Evolutionary conservation across 768 basidiomycete species (phyloP), one percentile per base, ranked within the genome.

Genomic region (Xanthoconium stramineum): DNA sequence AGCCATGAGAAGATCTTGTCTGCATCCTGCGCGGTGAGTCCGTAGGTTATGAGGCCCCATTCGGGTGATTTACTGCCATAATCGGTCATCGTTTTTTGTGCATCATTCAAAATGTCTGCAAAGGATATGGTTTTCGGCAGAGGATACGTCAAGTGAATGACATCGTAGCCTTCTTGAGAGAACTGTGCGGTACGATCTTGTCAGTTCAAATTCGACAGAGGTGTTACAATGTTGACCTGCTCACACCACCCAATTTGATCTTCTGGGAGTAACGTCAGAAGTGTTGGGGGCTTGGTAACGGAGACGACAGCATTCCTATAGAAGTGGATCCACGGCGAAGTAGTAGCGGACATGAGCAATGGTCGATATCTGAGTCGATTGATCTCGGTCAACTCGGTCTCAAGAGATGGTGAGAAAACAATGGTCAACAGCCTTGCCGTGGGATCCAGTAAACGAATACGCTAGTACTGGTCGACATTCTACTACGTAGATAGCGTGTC

Each of bases 111-210:
- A 24, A 50, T 44, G 13, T 65, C 61, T 12, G 42, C 24, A 30
- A 72, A 60, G n/a, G 59, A 52, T 14, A 42, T 49, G 28, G 54
- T 15, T 19, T 49, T 43, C 24, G 62, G 47, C 13, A 52, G 46
- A 30, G 72, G 68, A 33, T 70, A 72, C 2, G 58, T 35, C 11
- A 75, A 50, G 33, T 72, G 73, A 11, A 70, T 50, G 17, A 75
- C 68, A n/a, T 68, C 59, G 56, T 77, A 75, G 29, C 76, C 76
- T 57, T 78, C 77, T 53, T 74, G 71, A 33, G 75, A 59, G 56
- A 72, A 69, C 71, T 75, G 50, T n/a, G 35, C 12, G 29, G 49
- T 28, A 43, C 13, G 20, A 42, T 15, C 29, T 20, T 20, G 57
- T 52, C 30, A 62, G 45, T 17, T 30, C 3, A 46, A 30, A 29